Percentiles rank a stretch among this genome's conserved stretches.
These are phyloP conservation scores for Trametes cinnabarina DNA, from an alignment of 768 basidiomycete genomes.

Conservation along the genomic window DNA sequence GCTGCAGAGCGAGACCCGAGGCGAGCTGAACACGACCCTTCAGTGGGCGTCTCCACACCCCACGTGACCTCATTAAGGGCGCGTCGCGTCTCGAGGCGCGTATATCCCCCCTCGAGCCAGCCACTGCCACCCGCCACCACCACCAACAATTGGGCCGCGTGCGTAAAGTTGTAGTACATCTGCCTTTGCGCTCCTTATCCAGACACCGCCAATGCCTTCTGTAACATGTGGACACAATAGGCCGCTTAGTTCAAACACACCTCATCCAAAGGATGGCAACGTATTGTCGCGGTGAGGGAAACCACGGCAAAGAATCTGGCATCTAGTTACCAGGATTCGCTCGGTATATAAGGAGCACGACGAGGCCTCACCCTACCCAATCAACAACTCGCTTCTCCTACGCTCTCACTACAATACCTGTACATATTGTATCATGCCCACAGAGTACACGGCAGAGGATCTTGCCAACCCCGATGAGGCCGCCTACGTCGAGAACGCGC, in stretches of 20 bases:
- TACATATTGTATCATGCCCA: neutral
- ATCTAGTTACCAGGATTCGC: too few species aligned
- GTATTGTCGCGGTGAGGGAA: too few species aligned
- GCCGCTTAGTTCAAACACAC: too few species aligned
- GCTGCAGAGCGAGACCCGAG: conserved; percentile 3
- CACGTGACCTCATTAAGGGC: conserved; percentile 16
- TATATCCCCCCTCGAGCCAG: neutral
- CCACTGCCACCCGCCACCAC: neutral
- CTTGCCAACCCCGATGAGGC: neutral
- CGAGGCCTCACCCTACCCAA: neutral
- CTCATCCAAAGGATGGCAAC: too few species aligned
- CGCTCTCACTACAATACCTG: neutral
- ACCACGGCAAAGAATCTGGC: too few species aligned
- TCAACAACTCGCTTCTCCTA: neutral
- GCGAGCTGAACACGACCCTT: conserved; percentile 17
- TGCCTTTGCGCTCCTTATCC: too few species aligned
- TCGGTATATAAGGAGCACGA: neutral
- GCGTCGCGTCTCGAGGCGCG: conserved; percentile 2
- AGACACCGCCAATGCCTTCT: too few species aligned
- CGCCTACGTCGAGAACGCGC: neutral
- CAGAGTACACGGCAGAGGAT: neutral
- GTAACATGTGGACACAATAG: too few species aligned
- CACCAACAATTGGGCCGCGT: too few species aligned
- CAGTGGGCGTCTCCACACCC: conserved; percentile 1
- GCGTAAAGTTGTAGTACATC: too few species aligned